Evolutionary conservation across 2,329 filamentous ascomycete species (phyloP), one percentile per base, ranked within the genome.

Genomic region (Podosphaera fusca): DNA sequence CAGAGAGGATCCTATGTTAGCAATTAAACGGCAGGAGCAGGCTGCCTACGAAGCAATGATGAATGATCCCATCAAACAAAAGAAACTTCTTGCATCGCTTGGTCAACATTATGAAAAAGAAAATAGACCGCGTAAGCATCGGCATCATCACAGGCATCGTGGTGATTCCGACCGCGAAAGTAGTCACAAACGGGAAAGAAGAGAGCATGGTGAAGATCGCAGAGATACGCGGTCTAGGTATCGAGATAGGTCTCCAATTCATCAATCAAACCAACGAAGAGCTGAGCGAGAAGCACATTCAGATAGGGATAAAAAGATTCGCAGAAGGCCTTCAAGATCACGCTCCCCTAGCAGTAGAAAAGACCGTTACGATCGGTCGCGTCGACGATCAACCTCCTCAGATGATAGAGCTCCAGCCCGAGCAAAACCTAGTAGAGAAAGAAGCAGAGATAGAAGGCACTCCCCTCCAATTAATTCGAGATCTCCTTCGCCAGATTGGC

Each of bases 11-110:
- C 92, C 92, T 0, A 75, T 98, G 64, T 73, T 96, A 38, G 87
- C 89, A 31, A 95, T 98, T 68, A 95, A 94, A 75, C 85, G 82
- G 67, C 84, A 94, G 67, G 89, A 96, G 67, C 85, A 90, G 69
- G 82, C 82, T 34, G 82, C 84, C 1, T 87, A 87, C 67, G 81
- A 84, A 63, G 77, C 81, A 7, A 83, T 87, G 79, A 88, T 86
- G 79, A 86, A 82, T 63, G 84, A 87, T 64, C 82, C 84, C 0
- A 75, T 78, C 60, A 81, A 78, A 70, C 74, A 82, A 61, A 74
- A 77, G 59, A 79, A 85, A 65, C 67, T 94, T 36, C 73, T 92
- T 33, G 76, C 77, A 0, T 74, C 77, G 8, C 80, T 81, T 69
- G 79, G 79, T 0, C 73, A 78, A 50, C 72, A 70, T 0, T 75